Conservation (phyloP, 225 moss, liverwort and hornwort genomes). For the Pseudoscleropodium purum region DNA sequence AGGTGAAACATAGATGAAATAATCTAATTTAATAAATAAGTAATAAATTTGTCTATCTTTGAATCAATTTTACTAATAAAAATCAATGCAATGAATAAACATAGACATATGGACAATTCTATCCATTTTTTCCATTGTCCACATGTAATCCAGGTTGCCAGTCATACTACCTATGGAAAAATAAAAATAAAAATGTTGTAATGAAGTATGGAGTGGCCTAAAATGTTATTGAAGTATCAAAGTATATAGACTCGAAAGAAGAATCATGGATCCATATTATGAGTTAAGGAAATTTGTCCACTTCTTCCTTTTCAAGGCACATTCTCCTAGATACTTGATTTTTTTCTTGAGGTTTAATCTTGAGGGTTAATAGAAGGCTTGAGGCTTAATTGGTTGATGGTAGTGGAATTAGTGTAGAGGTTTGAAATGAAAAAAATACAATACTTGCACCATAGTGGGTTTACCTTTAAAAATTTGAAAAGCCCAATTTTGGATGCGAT, state of each 20-base stretch:
- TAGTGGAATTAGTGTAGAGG: rapidly evolving
- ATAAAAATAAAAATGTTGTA: neutral
- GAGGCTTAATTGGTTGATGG: rapidly evolving
- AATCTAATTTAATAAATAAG: neutral
- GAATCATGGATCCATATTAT: rapidly evolving
- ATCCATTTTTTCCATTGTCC: neutral
- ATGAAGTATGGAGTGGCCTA: rapidly evolving
- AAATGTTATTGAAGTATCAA: neutral
- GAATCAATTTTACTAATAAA: neutral
- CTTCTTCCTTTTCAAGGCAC: rapidly evolving
- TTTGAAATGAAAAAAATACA: neutral
- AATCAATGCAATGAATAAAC: neutral
- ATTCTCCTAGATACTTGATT: rapidly evolving
- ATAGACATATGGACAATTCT: neutral
- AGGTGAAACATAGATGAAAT: neutral
- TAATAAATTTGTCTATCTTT: neutral
- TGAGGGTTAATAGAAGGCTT: neutral
- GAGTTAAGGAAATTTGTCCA: neutral
- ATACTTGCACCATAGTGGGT: rapidly evolving
- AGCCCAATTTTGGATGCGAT: neutral
- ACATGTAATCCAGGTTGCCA: neutral
- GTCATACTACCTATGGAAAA: neutral
- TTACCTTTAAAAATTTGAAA: rapidly evolving
- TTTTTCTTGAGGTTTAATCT: neutral
- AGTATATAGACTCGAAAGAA: no score